Percentiles rank a stretch among this genome's conserved stretches.
Evolutionary conservation across 352 stramenopile genomes (phyloP).

Genomic region (Pythium biforme): DNA sequence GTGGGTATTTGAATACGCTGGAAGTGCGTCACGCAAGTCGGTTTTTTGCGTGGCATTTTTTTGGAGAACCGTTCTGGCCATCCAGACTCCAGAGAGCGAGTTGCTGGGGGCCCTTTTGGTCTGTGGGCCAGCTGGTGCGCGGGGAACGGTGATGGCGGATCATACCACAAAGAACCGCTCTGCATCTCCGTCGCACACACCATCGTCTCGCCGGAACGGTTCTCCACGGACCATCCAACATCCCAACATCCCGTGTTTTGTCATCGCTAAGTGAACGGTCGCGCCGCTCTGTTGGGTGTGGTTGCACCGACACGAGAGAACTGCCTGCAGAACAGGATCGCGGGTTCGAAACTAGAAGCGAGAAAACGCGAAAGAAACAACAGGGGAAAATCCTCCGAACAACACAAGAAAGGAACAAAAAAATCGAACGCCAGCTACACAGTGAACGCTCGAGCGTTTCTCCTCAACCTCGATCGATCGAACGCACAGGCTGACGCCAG

Average conservation of each 20-base stretch:
- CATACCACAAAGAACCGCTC: background rate
- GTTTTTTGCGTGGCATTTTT: background rate
- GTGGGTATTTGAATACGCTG: slow-evolving; percentile 8
- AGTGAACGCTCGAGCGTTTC: background rate
- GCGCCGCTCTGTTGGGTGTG: no score
- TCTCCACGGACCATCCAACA: background rate
- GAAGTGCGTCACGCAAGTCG: background rate
- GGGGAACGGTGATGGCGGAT: background rate
- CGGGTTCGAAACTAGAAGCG: background rate
- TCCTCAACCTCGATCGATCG: background rate
- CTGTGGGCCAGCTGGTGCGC: background rate
- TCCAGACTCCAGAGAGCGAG: slow-evolving; percentile 4
- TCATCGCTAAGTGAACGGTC: background rate
- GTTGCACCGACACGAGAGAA: background rate
- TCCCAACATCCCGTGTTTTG: background rate
- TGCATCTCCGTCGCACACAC: background rate
- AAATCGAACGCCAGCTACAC: slow-evolving; percentile 5
- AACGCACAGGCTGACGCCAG: slow-evolving; percentile 4
- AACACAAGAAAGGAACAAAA: background rate
- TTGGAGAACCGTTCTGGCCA: background rate
- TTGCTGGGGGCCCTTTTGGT: background rate
- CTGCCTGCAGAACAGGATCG: background rate
- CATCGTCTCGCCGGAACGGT: background rate
- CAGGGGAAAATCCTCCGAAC: no score
- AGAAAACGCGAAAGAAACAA: slow-evolving; percentile 6